Conservation (phyloP, 2,329 filamentous ascomycete genomes). For the Neofusicoccum sp. region DNA sequence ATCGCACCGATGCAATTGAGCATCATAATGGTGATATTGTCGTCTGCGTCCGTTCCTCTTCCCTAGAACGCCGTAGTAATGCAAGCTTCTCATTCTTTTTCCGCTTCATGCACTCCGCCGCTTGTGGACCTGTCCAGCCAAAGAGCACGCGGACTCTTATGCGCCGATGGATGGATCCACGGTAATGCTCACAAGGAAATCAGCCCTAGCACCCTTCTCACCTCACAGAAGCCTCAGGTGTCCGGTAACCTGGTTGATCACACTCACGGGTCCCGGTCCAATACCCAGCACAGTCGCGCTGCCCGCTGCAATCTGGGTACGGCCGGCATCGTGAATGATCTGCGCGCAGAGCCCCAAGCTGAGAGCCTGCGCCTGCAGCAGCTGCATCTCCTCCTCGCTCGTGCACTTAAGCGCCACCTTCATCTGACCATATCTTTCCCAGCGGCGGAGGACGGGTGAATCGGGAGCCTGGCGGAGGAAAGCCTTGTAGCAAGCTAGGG, state of each 20-base stretch:
- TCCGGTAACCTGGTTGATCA: conserved; percentile 84
- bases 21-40: neutral
- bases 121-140: neutral
- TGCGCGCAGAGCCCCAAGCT: conserved; percentile 83
- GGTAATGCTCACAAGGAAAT: no score
- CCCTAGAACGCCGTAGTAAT: neutral
- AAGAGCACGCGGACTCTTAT: neutral
- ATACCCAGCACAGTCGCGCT: conserved; percentile 87
- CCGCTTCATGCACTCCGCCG: neutral
- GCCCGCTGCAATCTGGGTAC: conserved; percentile 92
- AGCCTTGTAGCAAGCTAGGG: conserved; percentile 92
- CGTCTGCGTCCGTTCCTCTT: neutral
- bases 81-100: neutral
- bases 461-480: conserved; percentile 58
- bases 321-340: conserved; percentile 90
- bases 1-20: neutral
- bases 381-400: conserved; percentile 73
- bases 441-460: conserved; percentile 69
- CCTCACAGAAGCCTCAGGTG: conserved; percentile 75
- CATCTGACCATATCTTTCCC: conserved; percentile 83
- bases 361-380: conserved; percentile 74
- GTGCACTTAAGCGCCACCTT: conserved; percentile 89
- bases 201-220: no score
- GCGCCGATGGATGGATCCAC: neutral
- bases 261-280: conserved; percentile 71